phyloP scores from a whole-genome alignment of 2,329 filamentous ascomycete genomes.

The Penicillium hordei region DNA sequence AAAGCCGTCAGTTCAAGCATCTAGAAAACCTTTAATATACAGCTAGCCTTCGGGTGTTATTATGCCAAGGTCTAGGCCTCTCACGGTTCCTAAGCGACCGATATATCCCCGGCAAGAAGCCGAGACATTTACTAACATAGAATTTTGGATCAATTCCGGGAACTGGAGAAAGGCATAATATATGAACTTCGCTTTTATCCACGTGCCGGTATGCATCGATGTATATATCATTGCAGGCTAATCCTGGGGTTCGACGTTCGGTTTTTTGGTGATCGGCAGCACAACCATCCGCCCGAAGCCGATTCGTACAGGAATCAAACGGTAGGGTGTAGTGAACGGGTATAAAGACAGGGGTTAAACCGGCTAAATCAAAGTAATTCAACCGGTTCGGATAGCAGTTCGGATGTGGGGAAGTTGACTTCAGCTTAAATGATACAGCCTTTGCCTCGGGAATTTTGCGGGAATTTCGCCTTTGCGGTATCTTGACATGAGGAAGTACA shows the following conservation, averaged over 20 bases:
- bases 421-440: background rate
- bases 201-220: background rate
- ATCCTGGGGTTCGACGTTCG: background rate
- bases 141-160: background rate
- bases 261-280: background rate
- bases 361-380: slow-evolving; percentile 6
- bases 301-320: background rate
- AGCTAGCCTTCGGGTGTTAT: background rate
- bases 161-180: background rate
- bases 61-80: too few species aligned
- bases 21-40: background rate
- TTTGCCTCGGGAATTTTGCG: background rate
- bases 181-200: background rate
- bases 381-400: background rate
- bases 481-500: too few species aligned
- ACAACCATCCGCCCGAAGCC: background rate
- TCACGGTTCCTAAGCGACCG: background rate
- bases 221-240: background rate
- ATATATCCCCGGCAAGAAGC: slow-evolving; percentile 3
- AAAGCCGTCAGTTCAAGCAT: background rate
- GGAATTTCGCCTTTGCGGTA: background rate
- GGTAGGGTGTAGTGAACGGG: background rate
- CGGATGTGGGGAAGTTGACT: background rate
- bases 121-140: background rate
- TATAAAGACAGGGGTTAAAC: background rate